Percentiles rank a stretch among this genome's conserved stretches.
These are phyloP conservation scores for Scolecobasidium constrictum DNA, from an alignment of 2,329 filamentous ascomycete species.

Conservation along the genomic window DNA sequence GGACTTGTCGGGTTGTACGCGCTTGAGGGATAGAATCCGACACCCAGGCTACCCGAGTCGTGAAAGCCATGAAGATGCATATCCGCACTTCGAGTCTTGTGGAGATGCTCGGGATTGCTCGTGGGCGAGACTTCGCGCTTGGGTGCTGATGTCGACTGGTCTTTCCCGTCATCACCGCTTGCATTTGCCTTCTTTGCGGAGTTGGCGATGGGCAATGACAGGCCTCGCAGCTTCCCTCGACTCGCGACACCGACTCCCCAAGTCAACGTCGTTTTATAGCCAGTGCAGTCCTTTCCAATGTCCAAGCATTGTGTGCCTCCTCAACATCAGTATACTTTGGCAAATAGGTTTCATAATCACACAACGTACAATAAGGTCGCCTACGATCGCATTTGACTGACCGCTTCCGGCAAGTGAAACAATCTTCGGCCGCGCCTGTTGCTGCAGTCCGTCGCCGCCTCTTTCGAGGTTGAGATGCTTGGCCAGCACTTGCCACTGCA, in stretches of 20 bases:
- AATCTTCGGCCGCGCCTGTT: constrained; percentile 85
- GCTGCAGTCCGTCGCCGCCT: constrained; percentile 79
- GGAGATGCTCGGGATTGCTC: not conserved
- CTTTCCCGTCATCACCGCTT: not conserved
- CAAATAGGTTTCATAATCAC: not conserved
- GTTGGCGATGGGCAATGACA: constrained; percentile 59
- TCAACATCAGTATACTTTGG: not conserved
- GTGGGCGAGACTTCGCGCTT: not conserved
- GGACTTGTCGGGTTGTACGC: constrained; percentile 13
- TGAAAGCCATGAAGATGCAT: not conserved
- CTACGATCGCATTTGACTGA: constrained; percentile 80
- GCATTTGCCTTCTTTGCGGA: constrained; percentile 19
- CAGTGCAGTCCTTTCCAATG: constrained; percentile 82
- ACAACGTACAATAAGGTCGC: constrained; percentile 63
- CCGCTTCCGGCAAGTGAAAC: constrained; percentile 83
- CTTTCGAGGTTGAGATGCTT: constrained; percentile 33
- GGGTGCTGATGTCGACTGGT: not conserved
- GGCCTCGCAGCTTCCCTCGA: constrained; percentile 82
- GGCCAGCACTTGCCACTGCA: not conserved
- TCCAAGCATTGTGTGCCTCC: constrained; percentile 77
- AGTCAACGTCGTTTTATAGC: constrained; percentile 92
- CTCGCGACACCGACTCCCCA: constrained; percentile 96
- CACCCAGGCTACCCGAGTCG: constrained; percentile 18
- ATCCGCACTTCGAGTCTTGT: constrained; percentile 5
- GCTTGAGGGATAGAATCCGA: not conserved